A percentile compares a stretch with the other conserved stretches of the same genome.
Evolutionary conservation across 2,329 filamentous ascomycete genomes (phyloP).

Genomic region (Coleophoma cylindrospora): DNA sequence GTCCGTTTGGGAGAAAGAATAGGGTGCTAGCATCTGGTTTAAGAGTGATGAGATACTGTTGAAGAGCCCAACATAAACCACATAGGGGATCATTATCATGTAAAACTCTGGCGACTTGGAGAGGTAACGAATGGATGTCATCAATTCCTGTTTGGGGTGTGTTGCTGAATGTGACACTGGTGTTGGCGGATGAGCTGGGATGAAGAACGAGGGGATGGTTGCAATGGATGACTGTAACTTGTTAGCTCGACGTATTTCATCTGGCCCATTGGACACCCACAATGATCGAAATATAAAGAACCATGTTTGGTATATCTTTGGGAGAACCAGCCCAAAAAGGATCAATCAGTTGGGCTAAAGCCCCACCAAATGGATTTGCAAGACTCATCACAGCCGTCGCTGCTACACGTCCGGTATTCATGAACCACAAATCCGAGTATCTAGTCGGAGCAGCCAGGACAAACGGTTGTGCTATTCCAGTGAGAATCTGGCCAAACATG

Average conservation of each 20-base stretch:
- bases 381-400: constrained; percentile 82
- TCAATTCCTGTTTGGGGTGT: constrained; percentile 45
- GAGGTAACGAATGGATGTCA: constrained; percentile 48
- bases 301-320: constrained; percentile 69
- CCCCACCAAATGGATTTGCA: constrained; percentile 86
- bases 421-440: constrained; percentile 95
- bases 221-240: constrained; percentile 51
- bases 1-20: constrained; percentile 77
- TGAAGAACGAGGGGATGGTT: constrained; percentile 72
- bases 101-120: constrained; percentile 65
- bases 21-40: constrained; percentile 84
- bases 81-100: constrained; percentile 76
- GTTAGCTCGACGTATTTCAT: constrained; percentile 5
- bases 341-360: constrained; percentile 80
- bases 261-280: constrained; percentile 40
- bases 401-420: constrained; percentile 72
- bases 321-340: constrained; percentile 65
- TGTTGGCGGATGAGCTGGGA: constrained; percentile 71
- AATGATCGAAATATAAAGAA: constrained; percentile 80
- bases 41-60: constrained; percentile 84
- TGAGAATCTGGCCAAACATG: constrained; percentile 89
- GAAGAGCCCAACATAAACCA: constrained; percentile 86
- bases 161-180: constrained; percentile 64
- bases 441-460: constrained; percentile 83
- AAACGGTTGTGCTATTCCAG: constrained; percentile 87